These are phyloP conservation scores for Hemisphaericaspora lyxosophila DNA, from an alignment of 1,139 yeast species.

Conservation along the genomic window DNA sequence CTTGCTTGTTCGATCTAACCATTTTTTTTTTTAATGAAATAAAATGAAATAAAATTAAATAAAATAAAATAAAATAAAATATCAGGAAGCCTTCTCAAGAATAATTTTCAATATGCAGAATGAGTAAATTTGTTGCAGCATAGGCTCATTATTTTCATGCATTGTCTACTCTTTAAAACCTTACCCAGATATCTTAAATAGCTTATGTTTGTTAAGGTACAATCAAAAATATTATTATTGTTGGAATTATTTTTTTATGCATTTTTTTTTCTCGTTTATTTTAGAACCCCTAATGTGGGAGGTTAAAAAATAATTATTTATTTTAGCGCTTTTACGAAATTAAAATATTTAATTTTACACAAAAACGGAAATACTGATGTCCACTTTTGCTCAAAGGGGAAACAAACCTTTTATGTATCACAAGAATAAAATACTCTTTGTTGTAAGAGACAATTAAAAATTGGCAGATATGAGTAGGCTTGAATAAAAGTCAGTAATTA, in stretches of 20 bases:
- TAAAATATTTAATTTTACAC: no score
- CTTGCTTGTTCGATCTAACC: neutral
- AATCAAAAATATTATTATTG: neutral
- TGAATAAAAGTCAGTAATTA: no score
- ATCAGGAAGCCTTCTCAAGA: neutral
- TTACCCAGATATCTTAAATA: neutral
- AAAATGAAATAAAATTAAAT: no score
- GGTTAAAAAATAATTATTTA: no score
- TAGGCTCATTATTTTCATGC: neutral
- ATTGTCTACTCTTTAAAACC: neutral
- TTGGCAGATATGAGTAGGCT: no score
- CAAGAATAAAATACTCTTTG: no score
- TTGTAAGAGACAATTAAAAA: no score
- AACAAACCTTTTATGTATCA: no score
- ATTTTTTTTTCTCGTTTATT: neutral
- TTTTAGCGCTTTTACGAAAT: neutral
- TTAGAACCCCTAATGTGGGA: neutral
- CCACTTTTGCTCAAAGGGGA: no score
- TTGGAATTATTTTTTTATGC: no score
- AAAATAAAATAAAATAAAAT: neutral
- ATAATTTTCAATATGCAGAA: slow-evolving; percentile 1
- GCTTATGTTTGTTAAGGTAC: neutral
- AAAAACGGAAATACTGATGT: neutral
- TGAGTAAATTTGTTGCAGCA: neutral
- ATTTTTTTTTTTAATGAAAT: no score